A percentile compares a stretch with the other conserved stretches of the same genome.
phyloP scores from a whole-genome alignment of 345 rosid genomes.

The Litchi chinensis region DNA sequence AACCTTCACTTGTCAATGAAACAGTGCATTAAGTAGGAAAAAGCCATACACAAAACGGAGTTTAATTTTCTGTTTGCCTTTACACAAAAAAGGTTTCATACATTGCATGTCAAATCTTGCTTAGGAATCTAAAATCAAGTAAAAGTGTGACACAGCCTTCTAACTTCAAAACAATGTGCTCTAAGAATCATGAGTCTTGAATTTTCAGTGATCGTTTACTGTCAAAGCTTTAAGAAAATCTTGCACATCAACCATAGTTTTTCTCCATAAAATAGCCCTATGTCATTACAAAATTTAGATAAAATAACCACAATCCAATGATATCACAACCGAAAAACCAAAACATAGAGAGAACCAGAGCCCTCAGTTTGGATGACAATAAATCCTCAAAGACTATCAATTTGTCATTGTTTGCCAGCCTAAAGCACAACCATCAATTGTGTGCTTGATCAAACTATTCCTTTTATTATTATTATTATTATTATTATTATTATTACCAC shows the following conservation, averaged over 20 bases:
- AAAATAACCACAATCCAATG: neutral
- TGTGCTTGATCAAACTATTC: slow-evolving; percentile 11
- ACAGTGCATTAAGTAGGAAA: neutral
- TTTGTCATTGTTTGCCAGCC: neutral
- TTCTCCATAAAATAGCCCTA: neutral
- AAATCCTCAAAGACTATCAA: neutral
- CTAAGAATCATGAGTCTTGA: neutral
- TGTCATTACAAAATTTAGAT: neutral
- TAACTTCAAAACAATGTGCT: neutral
- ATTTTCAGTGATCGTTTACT: neutral
- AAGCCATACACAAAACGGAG: too few species aligned
- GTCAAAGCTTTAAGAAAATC: neutral
- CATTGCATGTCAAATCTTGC: neutral
- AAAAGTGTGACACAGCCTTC: neutral
- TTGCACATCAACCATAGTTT: neutral
- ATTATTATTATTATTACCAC: neutral
- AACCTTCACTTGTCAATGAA: neutral
- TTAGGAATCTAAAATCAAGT: neutral
- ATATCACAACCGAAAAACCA: neutral
- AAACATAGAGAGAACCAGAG: neutral
- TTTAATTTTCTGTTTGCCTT: neutral
- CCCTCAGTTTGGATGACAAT: neutral
- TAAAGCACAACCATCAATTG: neutral
- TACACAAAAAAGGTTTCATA: neutral
- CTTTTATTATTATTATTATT: neutral